These are phyloP conservation scores for Tylopilus sp. DNA, from an alignment of 1,284 basidiomycete genomes.

Conservation along the genomic window DNA sequence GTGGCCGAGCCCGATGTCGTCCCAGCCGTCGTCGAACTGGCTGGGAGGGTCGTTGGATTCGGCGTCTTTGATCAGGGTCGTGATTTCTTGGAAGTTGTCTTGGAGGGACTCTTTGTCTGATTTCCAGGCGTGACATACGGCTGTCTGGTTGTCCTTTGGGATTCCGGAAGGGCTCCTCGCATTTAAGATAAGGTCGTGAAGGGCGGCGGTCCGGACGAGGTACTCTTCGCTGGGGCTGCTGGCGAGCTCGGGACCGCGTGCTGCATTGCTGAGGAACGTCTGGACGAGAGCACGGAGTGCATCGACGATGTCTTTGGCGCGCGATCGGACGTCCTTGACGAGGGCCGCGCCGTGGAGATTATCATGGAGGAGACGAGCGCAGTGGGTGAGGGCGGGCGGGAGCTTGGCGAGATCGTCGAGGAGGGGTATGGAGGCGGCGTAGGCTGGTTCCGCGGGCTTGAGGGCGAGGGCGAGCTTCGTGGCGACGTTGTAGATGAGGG, in stretches of 20 bases:
- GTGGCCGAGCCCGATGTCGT: slow-evolving; percentile 53
- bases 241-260: slow-evolving; percentile 19
- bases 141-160: slow-evolving; percentile 54
- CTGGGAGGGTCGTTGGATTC: slow-evolving; percentile 24
- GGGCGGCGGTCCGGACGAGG: slow-evolving; percentile 55
- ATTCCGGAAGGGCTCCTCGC: slow-evolving; percentile 46
- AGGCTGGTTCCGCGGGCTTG: slow-evolving; percentile 56
- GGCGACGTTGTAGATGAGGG: slow-evolving; percentile 54
- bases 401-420: slow-evolving; percentile 57
- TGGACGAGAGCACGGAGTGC: slow-evolving; percentile 41
- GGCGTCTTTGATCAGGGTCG: slow-evolving; percentile 48
- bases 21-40: slow-evolving; percentile 57
- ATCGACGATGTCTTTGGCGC: slow-evolving; percentile 46
- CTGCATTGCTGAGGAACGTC: slow-evolving; percentile 34
- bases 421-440: slow-evolving; percentile 51
- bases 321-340: slow-evolving; percentile 43
- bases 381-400: slow-evolving; percentile 55
- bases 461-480: slow-evolving; percentile 67
- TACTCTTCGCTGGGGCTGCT: slow-evolving; percentile 43
- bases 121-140: slow-evolving; percentile 55
- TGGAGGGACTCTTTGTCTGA: slow-evolving; percentile 56
- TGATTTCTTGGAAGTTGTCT: slow-evolving; percentile 60
- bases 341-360: slow-evolving; percentile 51
- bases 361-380: slow-evolving; percentile 49
- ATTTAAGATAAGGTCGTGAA: slow-evolving; percentile 62